phyloP scores from a whole-genome alignment of 202 grass and related monocot genomes.

The Musa balbisiana region DNA sequence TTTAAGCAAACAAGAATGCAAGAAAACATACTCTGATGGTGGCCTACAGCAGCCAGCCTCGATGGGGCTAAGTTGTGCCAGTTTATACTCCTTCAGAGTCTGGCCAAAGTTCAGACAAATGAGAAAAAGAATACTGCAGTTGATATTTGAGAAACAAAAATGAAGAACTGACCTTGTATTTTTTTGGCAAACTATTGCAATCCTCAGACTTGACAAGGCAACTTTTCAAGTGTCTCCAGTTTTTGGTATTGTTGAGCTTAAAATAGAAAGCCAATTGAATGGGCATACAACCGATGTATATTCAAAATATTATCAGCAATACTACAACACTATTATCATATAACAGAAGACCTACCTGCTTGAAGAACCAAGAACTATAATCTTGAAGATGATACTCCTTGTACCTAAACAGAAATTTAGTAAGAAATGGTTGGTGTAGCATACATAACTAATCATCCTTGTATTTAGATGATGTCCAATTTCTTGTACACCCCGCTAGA shows the following conservation, averaged over 20 bases:
- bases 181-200: conserved; percentile 77
- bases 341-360: conserved; percentile 46
- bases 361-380: conserved; percentile 95
- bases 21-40: conserved; percentile 57
- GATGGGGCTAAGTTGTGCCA: conserved; percentile 78
- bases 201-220: conserved; percentile 91
- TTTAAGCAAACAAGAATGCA: conserved; percentile 9
- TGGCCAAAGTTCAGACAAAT: conserved; percentile 30
- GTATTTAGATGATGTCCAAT: too few relatives aligned
- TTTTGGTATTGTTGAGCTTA: conserved; percentile 67
- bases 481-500: too few relatives aligned
- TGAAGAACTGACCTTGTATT: conserved; percentile 61
- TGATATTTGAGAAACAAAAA: neutral
- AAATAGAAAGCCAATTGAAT: conserved; percentile 12
- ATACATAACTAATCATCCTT: neutral
- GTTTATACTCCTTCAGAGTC: conserved; percentile 69
- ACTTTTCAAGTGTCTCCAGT: conserved; percentile 77
- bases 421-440: conserved; percentile 1
- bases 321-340: neutral
- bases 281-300: neutral
- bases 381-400: conserved; percentile 93
- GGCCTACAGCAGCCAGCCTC: conserved; percentile 84
- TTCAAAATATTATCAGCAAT: conserved; percentile 12
- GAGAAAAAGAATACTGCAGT: conserved; percentile 1
- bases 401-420: conserved; percentile 48